Conservation (phyloP, 495 filamentous ascomycete genomes). For the Neohortaea acidophila region DNA sequence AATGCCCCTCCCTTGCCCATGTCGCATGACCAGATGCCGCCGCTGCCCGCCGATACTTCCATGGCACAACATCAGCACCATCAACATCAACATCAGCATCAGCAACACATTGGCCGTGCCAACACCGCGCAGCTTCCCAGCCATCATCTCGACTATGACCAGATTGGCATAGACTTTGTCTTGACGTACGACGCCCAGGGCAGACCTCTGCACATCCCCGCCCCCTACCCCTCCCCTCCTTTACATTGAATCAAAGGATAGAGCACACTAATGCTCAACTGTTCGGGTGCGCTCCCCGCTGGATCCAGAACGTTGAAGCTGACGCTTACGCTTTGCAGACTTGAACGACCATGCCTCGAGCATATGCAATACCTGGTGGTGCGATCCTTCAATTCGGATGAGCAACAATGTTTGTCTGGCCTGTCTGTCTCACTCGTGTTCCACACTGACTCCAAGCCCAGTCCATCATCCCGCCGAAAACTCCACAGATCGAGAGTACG, state of each 20-base stretch:
- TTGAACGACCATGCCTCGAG: constrained; percentile 90
- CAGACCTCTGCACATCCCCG: constrained; percentile 15
- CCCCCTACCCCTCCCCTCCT: constrained; percentile 51
- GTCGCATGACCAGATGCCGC: too few relatives aligned
- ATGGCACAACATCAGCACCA: constrained; percentile 1
- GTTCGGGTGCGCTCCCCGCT: not conserved
- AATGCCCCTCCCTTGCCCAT: constrained; percentile 8
- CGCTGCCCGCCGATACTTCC: too few relatives aligned
- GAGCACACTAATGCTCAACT: constrained; percentile 6
- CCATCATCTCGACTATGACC: constrained; percentile 57
- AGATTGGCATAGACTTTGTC: constrained; percentile 89
- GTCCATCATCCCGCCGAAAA: constrained; percentile 35
- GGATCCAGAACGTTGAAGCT: constrained; percentile 4
- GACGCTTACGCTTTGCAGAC: constrained; percentile 35
- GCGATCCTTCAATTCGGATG: constrained; percentile 37
- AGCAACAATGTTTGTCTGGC: too few relatives aligned
- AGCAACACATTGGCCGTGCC: constrained; percentile 7
- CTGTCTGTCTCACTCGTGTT: too few relatives aligned
- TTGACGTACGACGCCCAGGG: constrained; percentile 57
- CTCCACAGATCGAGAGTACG: constrained; percentile 31
- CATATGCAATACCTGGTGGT: constrained; percentile 69
- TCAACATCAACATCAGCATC: constrained; percentile 8
- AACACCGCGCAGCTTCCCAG: constrained; percentile 14
- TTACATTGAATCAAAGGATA: constrained; percentile 35
- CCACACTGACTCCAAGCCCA: too few relatives aligned